These are phyloP conservation scores for Ophiosphaerella korrae DNA, from an alignment of 2,329 filamentous ascomycete genomes.

Conservation along the genomic window DNA sequence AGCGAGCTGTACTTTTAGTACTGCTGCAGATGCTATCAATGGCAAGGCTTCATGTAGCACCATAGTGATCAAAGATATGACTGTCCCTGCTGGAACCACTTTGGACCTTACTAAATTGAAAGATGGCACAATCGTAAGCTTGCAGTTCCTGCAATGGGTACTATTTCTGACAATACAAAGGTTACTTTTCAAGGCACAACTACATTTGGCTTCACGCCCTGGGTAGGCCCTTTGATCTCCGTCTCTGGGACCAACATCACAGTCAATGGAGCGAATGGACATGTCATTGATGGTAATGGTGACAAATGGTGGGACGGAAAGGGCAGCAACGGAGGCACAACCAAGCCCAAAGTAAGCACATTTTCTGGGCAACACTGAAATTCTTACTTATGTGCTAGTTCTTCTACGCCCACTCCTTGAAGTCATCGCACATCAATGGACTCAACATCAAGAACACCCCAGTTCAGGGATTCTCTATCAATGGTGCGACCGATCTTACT, in stretches of 20 bases:
- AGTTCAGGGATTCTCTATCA: slow-evolving; percentile 58
- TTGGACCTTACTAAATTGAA: slow-evolving; percentile 63
- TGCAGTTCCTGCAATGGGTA: neutral
- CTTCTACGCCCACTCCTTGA: slow-evolving; percentile 62
- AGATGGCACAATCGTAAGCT: slow-evolving; percentile 53
- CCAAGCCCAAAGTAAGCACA: slow-evolving; percentile 38
- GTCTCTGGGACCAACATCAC: slow-evolving; percentile 64
- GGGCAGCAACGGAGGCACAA: slow-evolving; percentile 55
- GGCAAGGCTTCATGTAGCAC: slow-evolving; percentile 59
- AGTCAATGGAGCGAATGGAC: slow-evolving; percentile 62
- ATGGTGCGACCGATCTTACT: slow-evolving; percentile 51
- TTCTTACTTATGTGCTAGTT: slow-evolving; percentile 55
- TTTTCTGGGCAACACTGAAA: neutral
- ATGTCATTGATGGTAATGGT: slow-evolving; percentile 63
- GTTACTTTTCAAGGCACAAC: slow-evolving; percentile 69
- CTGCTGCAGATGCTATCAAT: slow-evolving; percentile 54
- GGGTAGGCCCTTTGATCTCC: slow-evolving; percentile 67
- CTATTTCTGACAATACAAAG: slow-evolving; percentile 21
- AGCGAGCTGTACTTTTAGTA: slow-evolving; percentile 62
- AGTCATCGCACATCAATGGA: slow-evolving; percentile 55
- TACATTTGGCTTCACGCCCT: slow-evolving; percentile 70
- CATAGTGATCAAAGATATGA: slow-evolving; percentile 60
- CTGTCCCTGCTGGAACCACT: slow-evolving; percentile 63
- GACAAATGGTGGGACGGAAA: slow-evolving; percentile 58
- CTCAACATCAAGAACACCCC: slow-evolving; percentile 62